These are phyloP conservation scores for Lagenidium sp. DNA, from an alignment of 352 stramenopile species.

Conservation along the genomic window DNA sequence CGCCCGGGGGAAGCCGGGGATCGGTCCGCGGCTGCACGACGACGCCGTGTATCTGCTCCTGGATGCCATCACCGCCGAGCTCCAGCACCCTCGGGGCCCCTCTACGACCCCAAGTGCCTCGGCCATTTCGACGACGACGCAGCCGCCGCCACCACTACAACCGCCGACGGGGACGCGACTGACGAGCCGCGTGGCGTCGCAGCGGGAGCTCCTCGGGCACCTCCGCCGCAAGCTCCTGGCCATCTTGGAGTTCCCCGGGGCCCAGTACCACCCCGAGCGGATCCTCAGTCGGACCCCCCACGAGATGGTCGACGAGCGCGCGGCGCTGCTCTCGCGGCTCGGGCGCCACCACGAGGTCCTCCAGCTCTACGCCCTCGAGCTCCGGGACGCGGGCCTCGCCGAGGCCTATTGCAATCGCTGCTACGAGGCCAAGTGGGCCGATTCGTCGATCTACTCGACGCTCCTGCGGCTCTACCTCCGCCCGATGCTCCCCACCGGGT, in stretches of 20 bases:
- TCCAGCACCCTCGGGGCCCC: slow-evolving; percentile 6
- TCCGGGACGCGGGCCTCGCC: slow-evolving; percentile 59
- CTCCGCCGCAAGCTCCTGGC: slow-evolving; percentile 53
- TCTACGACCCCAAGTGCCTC: slow-evolving; percentile 4
- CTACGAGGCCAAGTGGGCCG: slow-evolving; percentile 60
- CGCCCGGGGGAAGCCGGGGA: slow-evolving; percentile 16
- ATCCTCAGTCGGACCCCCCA: slow-evolving; percentile 65
- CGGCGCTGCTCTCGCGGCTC: slow-evolving; percentile 60
- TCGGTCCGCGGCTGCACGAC: slow-evolving; percentile 54
- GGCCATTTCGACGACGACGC: too few species aligned
- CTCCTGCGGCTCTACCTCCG: slow-evolving; percentile 68
- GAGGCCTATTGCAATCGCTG: slow-evolving; percentile 79
- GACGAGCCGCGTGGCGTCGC: slow-evolving; percentile 44
- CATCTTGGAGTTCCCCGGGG: slow-evolving; percentile 48
- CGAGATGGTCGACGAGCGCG: slow-evolving; percentile 79
- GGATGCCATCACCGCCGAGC: slow-evolving; percentile 47
- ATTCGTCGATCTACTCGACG: slow-evolving; percentile 78
- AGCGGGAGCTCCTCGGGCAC: slow-evolving; percentile 42
- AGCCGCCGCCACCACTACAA: too few species aligned
- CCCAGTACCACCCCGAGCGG: slow-evolving; percentile 64
- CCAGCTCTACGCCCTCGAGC: slow-evolving; percentile 65
- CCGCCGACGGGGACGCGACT: too few species aligned
- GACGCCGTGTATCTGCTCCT: slow-evolving; percentile 75
- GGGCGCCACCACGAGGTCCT: slow-evolving; percentile 75
- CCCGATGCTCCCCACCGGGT: slow-evolving; percentile 18